Percentiles rank a stretch among this genome's conserved stretches.
These are phyloP conservation scores for Collybia mongolica DNA, from an alignment of 768 basidiomycete genomes.

Conservation along the genomic window DNA sequence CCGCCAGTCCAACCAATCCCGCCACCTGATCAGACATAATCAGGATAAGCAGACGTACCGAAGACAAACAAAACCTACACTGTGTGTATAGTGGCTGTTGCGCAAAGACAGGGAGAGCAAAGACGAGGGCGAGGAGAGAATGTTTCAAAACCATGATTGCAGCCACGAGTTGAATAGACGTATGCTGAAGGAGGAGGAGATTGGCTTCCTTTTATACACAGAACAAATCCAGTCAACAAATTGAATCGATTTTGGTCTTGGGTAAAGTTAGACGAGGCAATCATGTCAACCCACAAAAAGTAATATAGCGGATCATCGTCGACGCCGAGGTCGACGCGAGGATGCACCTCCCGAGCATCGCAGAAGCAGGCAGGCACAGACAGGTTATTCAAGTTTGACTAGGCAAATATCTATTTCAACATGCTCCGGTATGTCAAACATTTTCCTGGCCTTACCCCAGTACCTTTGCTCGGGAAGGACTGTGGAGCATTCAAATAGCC, in stretches of 20 bases:
- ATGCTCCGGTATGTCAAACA: too few species aligned
- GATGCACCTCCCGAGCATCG: not conserved
- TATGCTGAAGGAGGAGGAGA: not conserved
- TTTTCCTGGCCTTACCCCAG: too few species aligned
- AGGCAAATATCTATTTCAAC: too few species aligned
- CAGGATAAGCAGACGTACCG: not conserved
- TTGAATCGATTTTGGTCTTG: not conserved
- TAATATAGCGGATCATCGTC: not conserved
- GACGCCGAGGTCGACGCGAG: slow-evolving; percentile 2
- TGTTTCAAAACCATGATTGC: slow-evolving; percentile 21
- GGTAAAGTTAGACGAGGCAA: not conserved
- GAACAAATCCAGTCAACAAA: not conserved
- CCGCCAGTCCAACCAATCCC: slow-evolving; percentile 34
- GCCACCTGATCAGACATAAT: slow-evolving; percentile 23
- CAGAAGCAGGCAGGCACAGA: not conserved
- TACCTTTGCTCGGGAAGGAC: too few species aligned
- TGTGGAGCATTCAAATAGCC: too few species aligned
- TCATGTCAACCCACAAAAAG: not conserved
- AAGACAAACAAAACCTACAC: slow-evolving; percentile 17
- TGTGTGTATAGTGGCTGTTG: slow-evolving; percentile 27
- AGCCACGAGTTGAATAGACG: not conserved
- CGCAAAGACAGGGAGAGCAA: slow-evolving; percentile 25
- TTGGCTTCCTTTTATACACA: not conserved
- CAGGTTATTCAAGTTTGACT: not conserved
- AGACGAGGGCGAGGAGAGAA: slow-evolving; percentile 19